These are phyloP conservation scores for Trichoderma sp. DNA, from an alignment of 2,329 filamentous ascomycete species.

Conservation along the genomic window DNA sequence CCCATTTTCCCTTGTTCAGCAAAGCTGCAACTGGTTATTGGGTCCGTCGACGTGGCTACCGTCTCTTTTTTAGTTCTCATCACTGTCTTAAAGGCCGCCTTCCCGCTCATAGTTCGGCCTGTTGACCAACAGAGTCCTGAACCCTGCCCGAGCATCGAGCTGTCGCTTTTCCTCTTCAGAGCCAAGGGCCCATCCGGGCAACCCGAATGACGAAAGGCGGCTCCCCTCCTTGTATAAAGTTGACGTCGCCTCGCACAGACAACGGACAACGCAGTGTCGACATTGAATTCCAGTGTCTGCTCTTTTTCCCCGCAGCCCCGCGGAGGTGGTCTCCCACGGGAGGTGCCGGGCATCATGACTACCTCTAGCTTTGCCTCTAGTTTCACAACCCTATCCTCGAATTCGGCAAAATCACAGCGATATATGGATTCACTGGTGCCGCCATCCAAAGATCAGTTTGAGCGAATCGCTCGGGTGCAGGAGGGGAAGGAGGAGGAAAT, in stretches of 20 bases:
- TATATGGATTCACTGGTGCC: slow-evolving; percentile 55
- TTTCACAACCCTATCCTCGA: slow-evolving; percentile 11
- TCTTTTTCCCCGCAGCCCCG: slow-evolving; percentile 9
- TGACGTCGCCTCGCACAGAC: background rate
- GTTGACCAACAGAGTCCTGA: background rate
- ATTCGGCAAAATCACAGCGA: slow-evolving; percentile 38
- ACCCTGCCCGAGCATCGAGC: background rate
- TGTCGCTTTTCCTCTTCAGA: background rate
- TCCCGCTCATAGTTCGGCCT: slow-evolving; percentile 8
- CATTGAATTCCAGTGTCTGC: background rate
- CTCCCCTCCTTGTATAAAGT: background rate
- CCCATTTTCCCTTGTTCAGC: slow-evolving; percentile 12
- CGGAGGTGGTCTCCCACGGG: slow-evolving; percentile 20
- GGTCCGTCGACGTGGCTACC: background rate
- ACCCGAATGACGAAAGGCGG: slow-evolving; percentile 8
- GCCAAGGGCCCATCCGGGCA: slow-evolving; percentile 2
- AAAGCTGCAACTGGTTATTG: background rate
- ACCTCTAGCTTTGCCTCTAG: slow-evolving; percentile 23
- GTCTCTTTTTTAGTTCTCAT: slow-evolving; percentile 20
- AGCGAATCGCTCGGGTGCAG: slow-evolving; percentile 53
- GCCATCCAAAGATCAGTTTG: slow-evolving; percentile 50
- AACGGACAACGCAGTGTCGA: background rate
- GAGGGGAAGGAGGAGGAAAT: slow-evolving; percentile 48
- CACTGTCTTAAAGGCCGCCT: slow-evolving; percentile 3
- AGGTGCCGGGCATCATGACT: slow-evolving; percentile 23